These are phyloP conservation scores for Leishmania amazonensis DNA, from an alignment of 208 protist species.

Conservation along the genomic window DNA sequence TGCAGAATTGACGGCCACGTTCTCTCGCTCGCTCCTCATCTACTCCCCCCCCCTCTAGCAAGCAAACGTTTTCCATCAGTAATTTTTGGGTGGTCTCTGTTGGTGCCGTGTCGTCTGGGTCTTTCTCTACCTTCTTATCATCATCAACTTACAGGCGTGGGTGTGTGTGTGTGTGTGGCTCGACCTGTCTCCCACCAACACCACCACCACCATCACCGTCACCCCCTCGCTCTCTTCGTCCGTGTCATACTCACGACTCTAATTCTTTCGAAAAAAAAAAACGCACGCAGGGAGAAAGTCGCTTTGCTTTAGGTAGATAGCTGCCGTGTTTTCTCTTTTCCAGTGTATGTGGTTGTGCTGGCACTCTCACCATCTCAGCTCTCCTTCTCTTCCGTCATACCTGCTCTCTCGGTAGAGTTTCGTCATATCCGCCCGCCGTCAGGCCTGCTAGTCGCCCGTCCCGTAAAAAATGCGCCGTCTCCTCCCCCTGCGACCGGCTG, in stretches of 20 bases:
- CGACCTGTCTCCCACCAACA: background rate
- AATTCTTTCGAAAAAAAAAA: background rate
- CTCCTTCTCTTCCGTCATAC: background rate
- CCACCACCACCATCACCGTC: background rate
- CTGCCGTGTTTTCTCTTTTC: background rate
- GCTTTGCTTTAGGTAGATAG: background rate
- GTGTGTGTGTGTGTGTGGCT: background rate
- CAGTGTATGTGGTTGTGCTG: background rate
- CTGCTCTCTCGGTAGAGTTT: background rate
- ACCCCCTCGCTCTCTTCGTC: background rate
- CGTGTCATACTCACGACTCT: background rate
- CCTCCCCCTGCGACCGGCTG: conserved; percentile 16
- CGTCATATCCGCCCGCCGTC: background rate
- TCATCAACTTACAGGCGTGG: background rate
- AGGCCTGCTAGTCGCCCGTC: background rate
- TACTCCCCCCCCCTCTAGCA: background rate
- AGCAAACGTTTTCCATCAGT: background rate
- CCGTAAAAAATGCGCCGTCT: conserved; percentile 40
- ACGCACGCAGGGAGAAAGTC: background rate
- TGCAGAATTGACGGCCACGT: background rate
- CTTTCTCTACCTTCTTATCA: background rate
- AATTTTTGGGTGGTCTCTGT: background rate
- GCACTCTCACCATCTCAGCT: background rate
- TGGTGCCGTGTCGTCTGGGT: background rate
- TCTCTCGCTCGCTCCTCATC: conserved; percentile 1